Base-by-base conservation (phyloP, 495 filamentous ascomycete genomes). In the Annulohypoxylon nitens region DNA sequence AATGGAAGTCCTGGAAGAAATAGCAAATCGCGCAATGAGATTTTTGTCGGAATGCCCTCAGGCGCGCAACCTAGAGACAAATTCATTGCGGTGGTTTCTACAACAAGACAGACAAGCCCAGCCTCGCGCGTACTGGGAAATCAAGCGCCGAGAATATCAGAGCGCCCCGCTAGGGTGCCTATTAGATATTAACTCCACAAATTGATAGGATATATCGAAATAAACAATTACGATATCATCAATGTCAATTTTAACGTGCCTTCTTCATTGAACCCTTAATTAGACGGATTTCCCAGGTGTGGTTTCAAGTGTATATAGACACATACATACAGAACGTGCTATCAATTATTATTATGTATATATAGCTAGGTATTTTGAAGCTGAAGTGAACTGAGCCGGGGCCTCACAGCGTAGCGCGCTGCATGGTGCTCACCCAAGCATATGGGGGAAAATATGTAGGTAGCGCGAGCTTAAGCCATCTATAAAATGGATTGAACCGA, bases 401-500 rank as follows among this genome's bases (percentile, higher is more conserved):
- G 4, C 1, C 39, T 4, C 14, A n/a, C 4, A 43, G 12, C 12
- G 5, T 2, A 20, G 18, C n/a, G 16, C 4, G 18, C n/a, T 45
- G 41, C 41, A n/a, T 16, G 41, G 14, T 45, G 7, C 14, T 23
- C 20, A 23, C 20, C 20, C 20, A 23, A 23, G 20, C 20, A 23
- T 33, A 45, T 61, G 47, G 43, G 14, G 43, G 16, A 16, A 26
- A 25, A 69, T 12, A 45, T 69, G 66, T 23, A 23, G 20, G 20
- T 23, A 23, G 57, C 23, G 57, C 47, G 45, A 16, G 58, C 34
- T 12, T 48, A 7, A 23, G 26, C 23, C 9, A 20, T 30, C 20
- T 54, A 26, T 54, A 30, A 30, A 30, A 30, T 30, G 30, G 30
- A 30, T 54, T 14, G 26, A 54, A 54, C 30, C 12, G 50, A 26